Conservation (phyloP, 2,329 filamentous ascomycete genomes). For the Conoideocrella luteorostrata region DNA sequence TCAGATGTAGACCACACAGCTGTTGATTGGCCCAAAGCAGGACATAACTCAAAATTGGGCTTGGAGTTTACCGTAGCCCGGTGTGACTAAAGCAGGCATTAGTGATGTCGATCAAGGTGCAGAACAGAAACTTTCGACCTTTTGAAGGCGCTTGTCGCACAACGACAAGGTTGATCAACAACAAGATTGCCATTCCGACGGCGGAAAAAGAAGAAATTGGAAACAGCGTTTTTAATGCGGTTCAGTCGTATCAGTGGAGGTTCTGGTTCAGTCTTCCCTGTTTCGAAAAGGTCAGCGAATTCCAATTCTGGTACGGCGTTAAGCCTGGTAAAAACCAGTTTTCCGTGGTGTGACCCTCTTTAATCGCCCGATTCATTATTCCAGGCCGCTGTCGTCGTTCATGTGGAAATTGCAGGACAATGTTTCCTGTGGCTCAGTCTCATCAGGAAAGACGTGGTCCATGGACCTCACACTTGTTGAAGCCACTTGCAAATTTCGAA, state of each 20-base stretch:
- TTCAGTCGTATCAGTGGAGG: neutral
- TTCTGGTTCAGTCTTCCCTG: neutral
- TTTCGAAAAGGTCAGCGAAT: neutral
- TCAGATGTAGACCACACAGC: too few relatives aligned
- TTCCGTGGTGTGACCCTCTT: neutral
- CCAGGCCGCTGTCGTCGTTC: neutral
- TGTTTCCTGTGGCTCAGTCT: neutral
- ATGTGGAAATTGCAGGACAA: conserved; percentile 6
- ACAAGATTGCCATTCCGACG: neutral
- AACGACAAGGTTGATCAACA: too few relatives aligned
- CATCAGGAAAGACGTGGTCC: neutral
- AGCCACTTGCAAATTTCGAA: too few relatives aligned
- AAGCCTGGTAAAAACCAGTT: neutral
- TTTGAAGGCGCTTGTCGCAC: too few relatives aligned
- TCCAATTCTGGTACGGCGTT: neutral
- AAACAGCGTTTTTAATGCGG: neutral
- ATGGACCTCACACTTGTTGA: too few relatives aligned
- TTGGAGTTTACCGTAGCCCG: neutral
- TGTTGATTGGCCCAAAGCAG: neutral
- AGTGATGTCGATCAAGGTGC: neutral
- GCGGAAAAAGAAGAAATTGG: neutral
- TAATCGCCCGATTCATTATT: neutral
- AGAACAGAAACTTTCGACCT: neutral
- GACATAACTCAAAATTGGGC: neutral
- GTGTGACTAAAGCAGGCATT: neutral